Conservation (phyloP, 1,139 yeast species). For the Kodamaea ohmeri region DNA sequence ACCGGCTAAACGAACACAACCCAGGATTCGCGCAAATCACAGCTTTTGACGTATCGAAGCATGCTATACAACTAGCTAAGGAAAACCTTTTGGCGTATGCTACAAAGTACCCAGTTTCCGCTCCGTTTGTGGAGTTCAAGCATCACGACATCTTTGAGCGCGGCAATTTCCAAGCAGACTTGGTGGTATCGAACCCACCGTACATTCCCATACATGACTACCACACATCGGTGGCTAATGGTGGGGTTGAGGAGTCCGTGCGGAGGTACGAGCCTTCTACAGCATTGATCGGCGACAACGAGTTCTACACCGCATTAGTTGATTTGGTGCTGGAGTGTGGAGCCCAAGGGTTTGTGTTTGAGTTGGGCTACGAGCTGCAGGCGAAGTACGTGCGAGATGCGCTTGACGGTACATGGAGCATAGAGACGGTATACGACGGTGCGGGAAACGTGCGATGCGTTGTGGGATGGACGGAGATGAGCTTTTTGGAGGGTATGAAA, state of each 20-base stretch:
- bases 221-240: slow-evolving; percentile 24
- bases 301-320: slow-evolving; percentile 62
- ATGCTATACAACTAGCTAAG: slow-evolving; percentile 51
- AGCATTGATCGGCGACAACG: slow-evolving; percentile 75
- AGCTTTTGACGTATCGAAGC: slow-evolving; percentile 61
- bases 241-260: slow-evolving; percentile 59
- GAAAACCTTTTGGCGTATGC: slow-evolving; percentile 34
- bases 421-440: slow-evolving; percentile 28
- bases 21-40: slow-evolving; percentile 21
- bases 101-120: slow-evolving; percentile 5
- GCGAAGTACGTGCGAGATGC: slow-evolving; percentile 24
- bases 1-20: slow-evolving; percentile 24
- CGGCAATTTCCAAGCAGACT: slow-evolving; percentile 30
- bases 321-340: slow-evolving; percentile 36
- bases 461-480: slow-evolving; percentile 30
- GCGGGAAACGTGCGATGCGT: slow-evolving; percentile 37
- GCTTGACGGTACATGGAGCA: slow-evolving; percentile 24
- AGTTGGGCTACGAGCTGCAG: slow-evolving; percentile 39
- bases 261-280: slow-evolving; percentile 65
- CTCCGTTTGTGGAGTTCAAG: slow-evolving; percentile 17
- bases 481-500: slow-evolving; percentile 5
- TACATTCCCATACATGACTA: slow-evolving; percentile 61
- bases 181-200: slow-evolving; percentile 86
- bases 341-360: slow-evolving; percentile 44
- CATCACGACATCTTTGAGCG: slow-evolving; percentile 11